phyloP scores from a whole-genome alignment of 306 rosid genomes.

The Medicago ruthenica region DNA sequence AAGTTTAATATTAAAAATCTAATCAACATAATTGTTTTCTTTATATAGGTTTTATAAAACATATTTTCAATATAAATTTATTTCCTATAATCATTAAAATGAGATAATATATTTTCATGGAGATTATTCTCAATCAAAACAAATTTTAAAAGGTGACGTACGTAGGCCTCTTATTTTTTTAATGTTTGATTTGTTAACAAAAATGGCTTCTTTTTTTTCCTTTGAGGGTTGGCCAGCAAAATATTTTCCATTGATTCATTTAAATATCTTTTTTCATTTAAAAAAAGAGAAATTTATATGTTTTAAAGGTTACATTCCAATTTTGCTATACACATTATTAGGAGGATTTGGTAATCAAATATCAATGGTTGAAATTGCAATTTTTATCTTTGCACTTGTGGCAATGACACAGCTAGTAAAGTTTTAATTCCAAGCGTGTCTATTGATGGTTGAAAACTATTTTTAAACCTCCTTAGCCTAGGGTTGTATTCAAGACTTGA shows the following conservation, averaged over 20 bases:
- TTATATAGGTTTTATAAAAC: neutral
- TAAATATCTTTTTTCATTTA: conserved; percentile 20
- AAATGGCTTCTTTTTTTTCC: conserved; percentile 9
- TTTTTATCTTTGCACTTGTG: neutral
- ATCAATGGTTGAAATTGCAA: neutral
- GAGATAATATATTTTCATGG: conserved; percentile 30
- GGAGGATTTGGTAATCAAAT: conserved; percentile 22
- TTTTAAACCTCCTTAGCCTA: neutral
- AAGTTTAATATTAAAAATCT: neutral
- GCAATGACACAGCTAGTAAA: neutral
- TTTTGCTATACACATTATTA: neutral
- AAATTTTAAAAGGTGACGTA: neutral
- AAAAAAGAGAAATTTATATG: conserved; percentile 8
- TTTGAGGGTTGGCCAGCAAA: conserved; percentile 3
- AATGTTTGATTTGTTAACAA: conserved; percentile 24
- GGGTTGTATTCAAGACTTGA: neutral
- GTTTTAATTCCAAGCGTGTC: neutral
- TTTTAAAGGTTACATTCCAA: conserved; percentile 28
- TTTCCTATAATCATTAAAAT: conserved; percentile 9
- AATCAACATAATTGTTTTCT: neutral
- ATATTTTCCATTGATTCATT: conserved; percentile 26
- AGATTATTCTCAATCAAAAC: conserved; percentile 35
- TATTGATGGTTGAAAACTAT: neutral
- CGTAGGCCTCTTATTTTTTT: neutral
- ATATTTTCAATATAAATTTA: conserved; percentile 22